Evolutionary conservation across 2,329 filamentous ascomycete genomes (phyloP).

Genomic region (Pseudogymnoascus sp.): DNA sequence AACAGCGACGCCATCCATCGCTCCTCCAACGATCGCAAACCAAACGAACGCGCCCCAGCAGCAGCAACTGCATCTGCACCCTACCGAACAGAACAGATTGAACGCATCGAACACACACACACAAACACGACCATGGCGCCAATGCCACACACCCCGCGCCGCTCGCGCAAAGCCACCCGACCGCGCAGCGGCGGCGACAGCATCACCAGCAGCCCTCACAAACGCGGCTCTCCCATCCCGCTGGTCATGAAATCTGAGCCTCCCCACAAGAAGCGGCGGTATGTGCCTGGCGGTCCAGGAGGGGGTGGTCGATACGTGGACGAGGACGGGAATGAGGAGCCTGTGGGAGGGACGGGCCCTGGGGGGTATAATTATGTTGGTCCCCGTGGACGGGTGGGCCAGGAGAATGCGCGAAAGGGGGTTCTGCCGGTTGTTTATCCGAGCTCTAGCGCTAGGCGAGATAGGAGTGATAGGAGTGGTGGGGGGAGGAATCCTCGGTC

Average conservation of each 20-base stretch:
- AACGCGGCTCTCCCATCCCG: neutral
- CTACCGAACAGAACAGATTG: neutral
- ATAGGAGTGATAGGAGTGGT: slow-evolving; percentile 46
- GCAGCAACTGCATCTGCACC: neutral
- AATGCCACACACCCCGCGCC: neutral
- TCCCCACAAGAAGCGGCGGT: slow-evolving; percentile 58
- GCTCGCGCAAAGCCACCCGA: neutral
- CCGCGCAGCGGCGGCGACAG: neutral
- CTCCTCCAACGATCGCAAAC: neutral
- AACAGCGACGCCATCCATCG: neutral
- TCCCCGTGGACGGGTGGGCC: slow-evolving; percentile 47
- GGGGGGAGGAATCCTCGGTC: slow-evolving; percentile 31
- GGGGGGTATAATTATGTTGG: slow-evolving; percentile 44
- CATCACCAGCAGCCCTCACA: neutral
- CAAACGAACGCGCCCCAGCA: neutral
- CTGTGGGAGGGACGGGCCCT: slow-evolving; percentile 42
- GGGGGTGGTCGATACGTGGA: slow-evolving; percentile 82
- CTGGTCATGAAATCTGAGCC: neutral
- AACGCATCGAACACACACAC: neutral
- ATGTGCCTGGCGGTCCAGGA: slow-evolving; percentile 79
- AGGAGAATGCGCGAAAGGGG: slow-evolving; percentile 41
- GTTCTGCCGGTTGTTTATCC: slow-evolving; percentile 40
- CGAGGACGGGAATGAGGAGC: slow-evolving; percentile 56
- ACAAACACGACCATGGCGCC: neutral
- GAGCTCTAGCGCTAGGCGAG: neutral